Conservation (phyloP, 1,139 yeast genomes). For the Debaryomycetaceae sp. region DNA sequence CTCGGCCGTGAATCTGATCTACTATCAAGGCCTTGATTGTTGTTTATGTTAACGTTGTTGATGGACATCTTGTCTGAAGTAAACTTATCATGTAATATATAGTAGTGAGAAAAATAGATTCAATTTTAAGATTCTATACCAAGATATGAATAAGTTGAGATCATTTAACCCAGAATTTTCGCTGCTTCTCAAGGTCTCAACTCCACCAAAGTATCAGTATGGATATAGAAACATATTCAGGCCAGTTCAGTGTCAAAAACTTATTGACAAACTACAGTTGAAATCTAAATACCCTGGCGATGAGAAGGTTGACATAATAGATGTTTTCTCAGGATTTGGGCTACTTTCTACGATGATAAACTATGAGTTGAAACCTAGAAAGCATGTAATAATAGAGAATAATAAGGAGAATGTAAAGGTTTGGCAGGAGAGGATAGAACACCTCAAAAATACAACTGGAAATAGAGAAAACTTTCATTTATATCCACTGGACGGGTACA, state of each 20-base stretch:
- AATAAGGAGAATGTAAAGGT: constrained; percentile 33
- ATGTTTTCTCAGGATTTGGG: constrained; percentile 60
- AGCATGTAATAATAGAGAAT: constrained; percentile 58
- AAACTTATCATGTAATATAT: not conserved
- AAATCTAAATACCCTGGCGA: constrained; percentile 38
- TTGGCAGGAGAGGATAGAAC: constrained; percentile 24
- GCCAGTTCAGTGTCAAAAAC: constrained; percentile 29
- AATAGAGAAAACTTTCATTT: constrained; percentile 29
- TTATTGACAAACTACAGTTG: constrained; percentile 44
- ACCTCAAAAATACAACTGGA: constrained; percentile 18
- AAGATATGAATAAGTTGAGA: constrained; percentile 10
- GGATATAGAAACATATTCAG: constrained; percentile 16
- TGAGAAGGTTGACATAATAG: constrained; percentile 55
- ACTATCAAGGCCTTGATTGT: constrained; percentile 6
- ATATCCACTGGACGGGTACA: constrained; percentile 50
- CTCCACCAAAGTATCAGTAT: constrained; percentile 18
- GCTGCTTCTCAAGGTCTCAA: constrained; percentile 14
- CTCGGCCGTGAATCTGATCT: constrained; percentile 20
- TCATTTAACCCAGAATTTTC: constrained; percentile 32
- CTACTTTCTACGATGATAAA: constrained; percentile 53
- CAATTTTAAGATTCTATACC: not conserved
- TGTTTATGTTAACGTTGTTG: constrained; percentile 25
- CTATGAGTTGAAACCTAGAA: constrained; percentile 53
- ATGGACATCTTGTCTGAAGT: constrained; percentile 25
- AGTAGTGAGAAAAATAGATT: not conserved